Evolutionary conservation across 345 rosid species (phyloP).

Genomic region (Aquilaria malaccensis): DNA sequence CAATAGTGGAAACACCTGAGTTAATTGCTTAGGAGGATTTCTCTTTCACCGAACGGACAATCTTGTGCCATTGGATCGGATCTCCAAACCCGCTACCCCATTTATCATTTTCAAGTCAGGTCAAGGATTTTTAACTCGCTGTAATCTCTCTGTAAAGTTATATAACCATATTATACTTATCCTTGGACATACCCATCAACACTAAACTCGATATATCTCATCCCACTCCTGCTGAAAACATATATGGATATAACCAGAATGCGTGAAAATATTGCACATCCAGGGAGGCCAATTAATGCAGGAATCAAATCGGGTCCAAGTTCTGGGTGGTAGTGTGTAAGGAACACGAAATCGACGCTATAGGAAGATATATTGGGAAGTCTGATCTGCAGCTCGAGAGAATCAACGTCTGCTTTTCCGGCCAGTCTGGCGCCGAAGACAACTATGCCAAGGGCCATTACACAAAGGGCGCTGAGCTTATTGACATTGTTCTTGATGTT

Average conservation of each 20-base stretch:
- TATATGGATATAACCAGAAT: conserved; percentile 6
- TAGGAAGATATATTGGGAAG: conserved; percentile 14
- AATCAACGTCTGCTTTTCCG: conserved; percentile 26
- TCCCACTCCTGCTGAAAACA: no score
- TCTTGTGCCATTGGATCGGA: no score
- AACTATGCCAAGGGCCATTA: conserved; percentile 35
- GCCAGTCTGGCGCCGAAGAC: conserved; percentile 29
- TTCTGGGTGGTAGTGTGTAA: conserved; percentile 33
- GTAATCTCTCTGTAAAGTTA: no score
- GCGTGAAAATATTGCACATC: conserved; percentile 33
- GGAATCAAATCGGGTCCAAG: conserved; percentile 33
- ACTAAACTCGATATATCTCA: no score
- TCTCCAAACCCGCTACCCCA: no score
- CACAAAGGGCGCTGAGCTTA: conserved; percentile 32
- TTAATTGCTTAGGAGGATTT: no score
- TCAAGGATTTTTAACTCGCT: no score
- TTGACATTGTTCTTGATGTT: conserved; percentile 28
- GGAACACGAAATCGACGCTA: conserved; percentile 31
- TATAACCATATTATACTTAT: no score
- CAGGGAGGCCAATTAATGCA: conserved; percentile 32
- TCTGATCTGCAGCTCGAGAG: conserved; percentile 20
- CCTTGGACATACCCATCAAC: no score
- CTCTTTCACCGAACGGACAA: no score
- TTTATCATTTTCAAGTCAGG: no score
- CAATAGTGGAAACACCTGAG: no score